Base-by-base conservation (phyloP, 306 rosid genomes). In the Malus orientalis region DNA sequence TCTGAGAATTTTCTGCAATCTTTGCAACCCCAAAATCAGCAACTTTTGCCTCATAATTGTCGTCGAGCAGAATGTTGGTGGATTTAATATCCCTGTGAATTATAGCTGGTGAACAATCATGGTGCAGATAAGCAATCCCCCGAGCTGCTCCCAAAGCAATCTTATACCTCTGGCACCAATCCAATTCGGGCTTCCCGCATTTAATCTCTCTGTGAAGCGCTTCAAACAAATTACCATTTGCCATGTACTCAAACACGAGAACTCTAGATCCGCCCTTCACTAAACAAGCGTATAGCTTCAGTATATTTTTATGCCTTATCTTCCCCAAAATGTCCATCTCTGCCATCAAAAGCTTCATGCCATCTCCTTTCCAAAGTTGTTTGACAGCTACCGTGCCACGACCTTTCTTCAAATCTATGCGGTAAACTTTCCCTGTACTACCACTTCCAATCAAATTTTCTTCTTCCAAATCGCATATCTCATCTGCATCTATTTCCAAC, bases 11-110 rank as follows among this genome's bases (percentile, higher is more conserved):
- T 59, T 86, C 92, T 38, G 85, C 93, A 74, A 89, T 81, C 81
- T 87, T 96, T 54, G 99, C 99, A 68, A 96, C 87, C 20, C 99
- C 99, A 72, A 96, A 96, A 84, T 96, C 99, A 44, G 98, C 98
- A 76, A 96, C 88, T 82, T 96, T 96, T 4, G 99, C 85, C 85
- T 92, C 97, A 47, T 83, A 91, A 69, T 86, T 83, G 73, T 76
- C 87, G 55, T 90, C 89, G 22, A 96, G 98, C 70, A 96, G 90
- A 83, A 96, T 96, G 81, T 96, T 96, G 78, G 93, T 90, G 69
- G 98, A 89, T 73, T 96, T 96, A 69, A 96, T 92, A 76, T 96
- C 99, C 77, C 98, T 82, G 67, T 96, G 99, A 81, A 96, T 83
- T 58, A 96, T 82, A 5, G 97, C 86, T 3, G 93, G 99, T 57